Conservation (phyloP, 139 green algal species). For the Tetratostichococcus sp. region DNA sequence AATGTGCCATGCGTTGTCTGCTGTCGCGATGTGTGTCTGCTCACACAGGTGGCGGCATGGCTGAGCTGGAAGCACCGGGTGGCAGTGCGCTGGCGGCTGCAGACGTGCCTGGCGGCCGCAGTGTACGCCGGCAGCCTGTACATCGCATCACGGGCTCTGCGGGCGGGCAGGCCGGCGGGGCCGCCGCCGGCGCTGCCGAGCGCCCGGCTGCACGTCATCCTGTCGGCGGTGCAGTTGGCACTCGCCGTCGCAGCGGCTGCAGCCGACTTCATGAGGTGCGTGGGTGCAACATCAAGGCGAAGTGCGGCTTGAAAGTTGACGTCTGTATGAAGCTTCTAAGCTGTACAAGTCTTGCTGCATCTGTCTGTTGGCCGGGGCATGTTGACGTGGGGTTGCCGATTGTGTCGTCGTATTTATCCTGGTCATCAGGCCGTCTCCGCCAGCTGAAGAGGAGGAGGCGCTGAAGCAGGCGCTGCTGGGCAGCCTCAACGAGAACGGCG, state of each 20-base stretch:
- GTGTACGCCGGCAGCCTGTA: constrained; percentile 2
- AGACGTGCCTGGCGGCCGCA: neutral
- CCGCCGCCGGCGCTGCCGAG: neutral
- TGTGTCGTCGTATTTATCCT: too few relatives aligned
- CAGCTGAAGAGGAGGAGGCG: constrained; percentile 16
- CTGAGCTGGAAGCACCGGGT: neutral
- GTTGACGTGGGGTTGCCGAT: too few relatives aligned
- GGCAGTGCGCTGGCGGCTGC: neutral
- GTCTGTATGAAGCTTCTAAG: too few relatives aligned
- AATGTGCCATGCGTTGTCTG: too few relatives aligned
- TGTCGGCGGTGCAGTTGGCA: neutral
- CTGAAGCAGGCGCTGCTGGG: constrained; percentile 26
- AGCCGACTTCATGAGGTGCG: neutral
- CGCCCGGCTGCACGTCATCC: too few relatives aligned
- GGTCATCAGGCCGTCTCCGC: neutral
- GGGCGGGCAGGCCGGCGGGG: neutral
- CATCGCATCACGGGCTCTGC: neutral
- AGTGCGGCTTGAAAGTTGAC: too few relatives aligned
- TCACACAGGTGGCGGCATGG: neutral
- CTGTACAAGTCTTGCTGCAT: too few relatives aligned
- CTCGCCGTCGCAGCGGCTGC: neutral
- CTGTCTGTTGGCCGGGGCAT: too few relatives aligned
- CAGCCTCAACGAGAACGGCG: constrained; percentile 3
- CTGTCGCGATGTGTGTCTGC: neutral
- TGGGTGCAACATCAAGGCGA: too few relatives aligned